A percentile compares a stretch with the other conserved stretches of the same genome.
Evolutionary conservation across 2,329 filamentous ascomycete genomes (phyloP).

Genomic region (Lizonia empirigonia): DNA sequence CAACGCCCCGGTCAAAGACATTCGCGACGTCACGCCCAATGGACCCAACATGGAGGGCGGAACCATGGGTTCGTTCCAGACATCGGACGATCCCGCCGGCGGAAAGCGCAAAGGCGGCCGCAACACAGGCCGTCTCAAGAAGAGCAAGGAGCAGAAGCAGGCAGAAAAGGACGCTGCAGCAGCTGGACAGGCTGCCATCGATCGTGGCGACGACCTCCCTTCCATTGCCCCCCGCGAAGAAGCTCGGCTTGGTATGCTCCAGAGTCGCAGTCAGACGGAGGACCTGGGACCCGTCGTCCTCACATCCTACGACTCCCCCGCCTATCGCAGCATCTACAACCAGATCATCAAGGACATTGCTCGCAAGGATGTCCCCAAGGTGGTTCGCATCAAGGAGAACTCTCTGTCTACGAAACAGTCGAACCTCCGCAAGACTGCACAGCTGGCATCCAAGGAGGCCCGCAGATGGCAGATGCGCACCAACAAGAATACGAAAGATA

Average conservation of each 20-base stretch:
- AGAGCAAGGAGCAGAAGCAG: conserved; percentile 78
- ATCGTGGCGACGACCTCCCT: conserved; percentile 76
- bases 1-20: conserved; percentile 74
- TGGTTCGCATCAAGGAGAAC: conserved; percentile 83
- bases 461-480: conserved; percentile 96
- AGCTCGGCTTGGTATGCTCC: conserved; percentile 52
- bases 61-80: conserved; percentile 82
- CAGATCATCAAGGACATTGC: conserved; percentile 97
- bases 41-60: conserved; percentile 84
- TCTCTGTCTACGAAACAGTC: conserved; percentile 86
- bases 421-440: conserved; percentile 97
- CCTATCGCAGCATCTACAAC: conserved; percentile 95
- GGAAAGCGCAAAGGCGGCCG: conserved; percentile 61
- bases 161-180: conserved; percentile 78
- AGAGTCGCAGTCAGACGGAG: conserved; percentile 55
- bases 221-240: conserved; percentile 65
- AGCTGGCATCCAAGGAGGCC: conserved; percentile 94
- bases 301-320: conserved; percentile 78
- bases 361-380: conserved; percentile 90
- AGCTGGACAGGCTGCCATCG: conserved; percentile 82
- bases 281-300: conserved; percentile 50
- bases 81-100: conserved; percentile 58
- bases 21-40: conserved; percentile 72
- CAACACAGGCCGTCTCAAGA: conserved; percentile 73
- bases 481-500: conserved; percentile 98